phyloP scores from a whole-genome alignment of 176 grass and related monocot species.

The Oryza nivara region DNA sequence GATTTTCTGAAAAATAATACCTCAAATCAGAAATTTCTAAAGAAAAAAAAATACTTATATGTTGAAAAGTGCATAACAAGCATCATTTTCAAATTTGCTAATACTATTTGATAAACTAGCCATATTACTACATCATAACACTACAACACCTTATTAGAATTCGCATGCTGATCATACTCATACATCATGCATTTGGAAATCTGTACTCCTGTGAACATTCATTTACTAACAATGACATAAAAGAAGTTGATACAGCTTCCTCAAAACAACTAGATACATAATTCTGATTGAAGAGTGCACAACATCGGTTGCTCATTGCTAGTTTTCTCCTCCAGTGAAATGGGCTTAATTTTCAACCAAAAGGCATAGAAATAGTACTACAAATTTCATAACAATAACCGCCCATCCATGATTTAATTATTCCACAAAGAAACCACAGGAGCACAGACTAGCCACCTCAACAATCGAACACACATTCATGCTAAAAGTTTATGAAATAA shows the following conservation, averaged over 20 bases:
- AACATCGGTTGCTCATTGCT: background rate
- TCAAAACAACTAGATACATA: background rate
- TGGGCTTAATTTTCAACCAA: conserved; percentile 22
- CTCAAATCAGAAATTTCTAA: conserved; percentile 32
- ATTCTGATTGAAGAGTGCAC: conserved; percentile 22
- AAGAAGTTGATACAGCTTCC: no score
- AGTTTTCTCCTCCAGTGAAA: background rate
- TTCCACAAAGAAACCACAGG: conserved; percentile 4
- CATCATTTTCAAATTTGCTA: background rate
- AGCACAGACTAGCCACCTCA: conserved; percentile 15
- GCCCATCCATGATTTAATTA: background rate
- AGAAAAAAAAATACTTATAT: background rate
- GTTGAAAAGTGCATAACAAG: conserved; percentile 16
- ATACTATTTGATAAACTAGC: conserved; percentile 20
- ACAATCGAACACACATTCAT: background rate
- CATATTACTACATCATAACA: conserved; percentile 12
- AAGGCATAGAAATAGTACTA: conserved; percentile 4
- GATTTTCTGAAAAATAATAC: conserved; percentile 42
- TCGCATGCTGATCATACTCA: conserved; percentile 8
- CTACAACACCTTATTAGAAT: conserved; percentile 36
- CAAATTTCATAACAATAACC: background rate
- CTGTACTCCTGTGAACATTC: background rate
- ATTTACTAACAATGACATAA: conserved; percentile 12
- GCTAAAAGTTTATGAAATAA: background rate
- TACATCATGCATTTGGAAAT: conserved; percentile 5